These are phyloP conservation scores for Chenopodium formosanum DNA, from an alignment of 148 eudicot genomes.

Conservation along the genomic window DNA sequence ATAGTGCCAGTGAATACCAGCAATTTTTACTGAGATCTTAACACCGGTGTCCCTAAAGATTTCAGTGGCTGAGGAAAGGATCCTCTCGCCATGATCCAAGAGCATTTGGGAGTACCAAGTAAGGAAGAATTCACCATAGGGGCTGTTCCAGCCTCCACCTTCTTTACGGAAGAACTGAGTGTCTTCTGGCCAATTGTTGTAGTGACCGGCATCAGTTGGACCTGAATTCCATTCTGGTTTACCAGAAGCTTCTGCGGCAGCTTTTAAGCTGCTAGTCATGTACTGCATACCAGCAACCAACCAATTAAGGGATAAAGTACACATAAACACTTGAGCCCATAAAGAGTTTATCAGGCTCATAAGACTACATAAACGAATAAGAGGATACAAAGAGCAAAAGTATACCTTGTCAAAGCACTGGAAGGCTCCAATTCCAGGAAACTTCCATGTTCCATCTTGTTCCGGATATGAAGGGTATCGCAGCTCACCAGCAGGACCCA, in stretches of 20 bases:
- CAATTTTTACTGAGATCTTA: constrained; percentile 85
- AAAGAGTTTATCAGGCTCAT: not conserved
- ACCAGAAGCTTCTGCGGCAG: constrained; percentile 84
- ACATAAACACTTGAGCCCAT: not conserved
- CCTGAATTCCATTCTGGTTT: constrained; percentile 94
- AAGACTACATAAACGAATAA: not conserved
- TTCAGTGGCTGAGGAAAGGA: constrained; percentile 54
- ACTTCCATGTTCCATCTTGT: constrained; percentile 86
- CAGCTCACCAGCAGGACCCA: constrained; percentile 99
- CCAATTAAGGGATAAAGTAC: not conserved
- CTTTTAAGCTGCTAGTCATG: constrained; percentile 78
- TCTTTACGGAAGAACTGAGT: constrained; percentile 81
- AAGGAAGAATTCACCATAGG: constrained; percentile 92
- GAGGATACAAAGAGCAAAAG: not conserved
- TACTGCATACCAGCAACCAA: constrained; percentile 49
- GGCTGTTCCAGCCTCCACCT: constrained; percentile 71
- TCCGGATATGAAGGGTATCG: constrained; percentile 98
- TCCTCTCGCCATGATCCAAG: constrained; percentile 72
- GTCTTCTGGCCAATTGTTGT: constrained; percentile 98
- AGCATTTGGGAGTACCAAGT: constrained; percentile 93
- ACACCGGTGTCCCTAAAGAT: constrained; percentile 48
- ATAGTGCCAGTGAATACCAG: constrained; percentile 98
- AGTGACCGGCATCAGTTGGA: constrained; percentile 88
- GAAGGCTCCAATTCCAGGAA: constrained; percentile 96
- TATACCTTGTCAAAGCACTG: constrained; percentile 93